phyloP scores from a whole-genome alignment of 768 basidiomycete genomes.

The Dacryopinax primogenitus region DNA sequence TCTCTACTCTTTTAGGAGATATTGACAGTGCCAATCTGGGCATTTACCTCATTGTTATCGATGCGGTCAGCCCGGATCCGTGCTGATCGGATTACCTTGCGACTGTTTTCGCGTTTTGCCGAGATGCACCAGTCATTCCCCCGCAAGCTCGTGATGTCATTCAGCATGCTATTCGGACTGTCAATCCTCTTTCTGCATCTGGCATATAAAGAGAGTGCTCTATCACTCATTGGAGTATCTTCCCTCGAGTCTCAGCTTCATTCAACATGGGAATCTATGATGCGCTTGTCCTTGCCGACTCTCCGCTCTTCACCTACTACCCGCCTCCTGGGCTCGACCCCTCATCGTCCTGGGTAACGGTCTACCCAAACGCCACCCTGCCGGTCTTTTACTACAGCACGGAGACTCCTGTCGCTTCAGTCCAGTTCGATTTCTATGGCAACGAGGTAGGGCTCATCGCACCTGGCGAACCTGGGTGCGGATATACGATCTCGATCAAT shows the following conservation, averaged over 20 bases:
- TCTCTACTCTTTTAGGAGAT: too few species aligned
- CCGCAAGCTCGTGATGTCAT: too few species aligned
- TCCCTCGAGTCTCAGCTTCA: neutral
- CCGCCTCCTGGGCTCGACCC: neutral
- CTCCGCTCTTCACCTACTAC: neutral
- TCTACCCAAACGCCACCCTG: neutral
- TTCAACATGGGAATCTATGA: neutral
- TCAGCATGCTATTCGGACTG: too few species aligned
- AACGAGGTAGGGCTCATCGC: neutral
- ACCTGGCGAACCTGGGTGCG: constrained; percentile 1
- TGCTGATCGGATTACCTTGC: too few species aligned
- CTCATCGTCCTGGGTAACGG: neutral
- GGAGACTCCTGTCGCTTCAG: neutral
- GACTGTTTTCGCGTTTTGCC: too few species aligned
- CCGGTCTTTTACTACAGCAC: neutral
- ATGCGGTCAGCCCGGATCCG: too few species aligned
- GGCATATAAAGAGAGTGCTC: neutral
- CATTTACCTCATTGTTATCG: too few species aligned
- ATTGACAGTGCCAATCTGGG: too few species aligned
- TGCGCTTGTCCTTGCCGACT: neutral
- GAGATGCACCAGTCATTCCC: too few species aligned
- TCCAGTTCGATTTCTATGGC: neutral
- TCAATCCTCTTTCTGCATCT: too few species aligned
- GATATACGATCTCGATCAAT: neutral
- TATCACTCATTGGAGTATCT: neutral